phyloP scores from a whole-genome alignment of 139 green algal species.

The Diplosphaera chodatii region DNA sequence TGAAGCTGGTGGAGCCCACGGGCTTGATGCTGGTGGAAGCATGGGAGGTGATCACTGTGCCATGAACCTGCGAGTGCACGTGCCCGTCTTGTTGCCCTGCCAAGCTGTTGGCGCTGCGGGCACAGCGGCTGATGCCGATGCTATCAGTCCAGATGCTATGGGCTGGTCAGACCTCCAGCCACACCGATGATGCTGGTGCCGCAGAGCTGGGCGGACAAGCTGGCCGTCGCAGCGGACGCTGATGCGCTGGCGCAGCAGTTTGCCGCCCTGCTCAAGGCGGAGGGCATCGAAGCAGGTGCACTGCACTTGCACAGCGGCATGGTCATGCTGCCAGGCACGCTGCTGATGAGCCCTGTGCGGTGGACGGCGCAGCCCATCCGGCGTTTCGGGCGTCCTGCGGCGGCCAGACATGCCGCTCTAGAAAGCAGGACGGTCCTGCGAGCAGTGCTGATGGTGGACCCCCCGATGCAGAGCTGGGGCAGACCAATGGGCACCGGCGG shows the following conservation, averaged over 20 bases:
- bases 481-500: background rate
- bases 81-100: too few species aligned
- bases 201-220: slow-evolving; percentile 64
- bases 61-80: too few species aligned
- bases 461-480: background rate
- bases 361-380: too few species aligned
- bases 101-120: background rate
- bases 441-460: background rate
- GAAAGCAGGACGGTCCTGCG: too few species aligned
- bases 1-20: slow-evolving; percentile 88
- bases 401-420: too few species aligned
- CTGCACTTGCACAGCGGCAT: background rate
- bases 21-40: slow-evolving; percentile 66
- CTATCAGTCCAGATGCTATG: too few species aligned
- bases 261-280: slow-evolving; percentile 7
- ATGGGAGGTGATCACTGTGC: slow-evolving; percentile 33
- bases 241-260: slow-evolving; percentile 15
- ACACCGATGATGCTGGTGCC: background rate
- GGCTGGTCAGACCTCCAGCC: too few species aligned
- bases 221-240: slow-evolving; percentile 56
- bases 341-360: too few species aligned
- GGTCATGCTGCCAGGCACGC: too few species aligned
- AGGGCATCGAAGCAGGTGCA: slow-evolving; percentile 8
- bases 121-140: too few species aligned
- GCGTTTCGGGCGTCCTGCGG: too few species aligned